Evolutionary conservation across 2,329 filamentous ascomycete species (phyloP), one percentile per base, ranked within the genome.

Genomic region (Fusarium torulosum): DNA sequence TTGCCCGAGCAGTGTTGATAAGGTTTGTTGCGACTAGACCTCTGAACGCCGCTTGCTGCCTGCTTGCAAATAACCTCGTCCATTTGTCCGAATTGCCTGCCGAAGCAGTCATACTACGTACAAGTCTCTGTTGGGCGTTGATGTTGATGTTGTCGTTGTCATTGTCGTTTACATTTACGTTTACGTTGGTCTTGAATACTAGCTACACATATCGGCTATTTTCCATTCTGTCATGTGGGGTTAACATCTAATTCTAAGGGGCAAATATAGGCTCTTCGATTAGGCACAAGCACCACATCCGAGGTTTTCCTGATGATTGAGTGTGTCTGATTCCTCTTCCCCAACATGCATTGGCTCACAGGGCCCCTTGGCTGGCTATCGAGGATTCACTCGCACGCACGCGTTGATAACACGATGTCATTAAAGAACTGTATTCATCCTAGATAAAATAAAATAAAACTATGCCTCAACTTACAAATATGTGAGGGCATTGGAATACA

Each of bases 1-100:
- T 61, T 33, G 44, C n/a, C 27, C 49, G 56, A 37, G 35, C 35
- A 19, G 35, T 37, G n/a, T 33, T 47, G 11, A 29, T 46, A 70
- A 43, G 53, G 66, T 71, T 72, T 71, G 53, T 55, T 62, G 55
- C 45, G 47, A 53, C 44, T 57, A 68, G 51, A 40, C 62, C 41
- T 43, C 58, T 54, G 55, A 68, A 10, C 58, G 60, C 59, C 63
- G 45, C 54, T 56, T 40, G 55, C 21, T 50, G 23, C 8, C n/a
- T 50, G 8, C 46, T 59, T 60, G 42, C 50, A 53, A 45, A 46
- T 66, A 49, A 50, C 47, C 66, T 56, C 40, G 41, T 59, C 55
- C 59, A 57, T 60, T 46, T 53, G 52, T 17, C 50, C 51, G 57
- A 54, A 46, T 47, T 54, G 41, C 31, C 49, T 56, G 31, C 50